Evolutionary conservation across 192 early-diverging fungal species (phyloP), one percentile per base, ranked within the genome.

Genomic region (Coemansia sp.): DNA sequence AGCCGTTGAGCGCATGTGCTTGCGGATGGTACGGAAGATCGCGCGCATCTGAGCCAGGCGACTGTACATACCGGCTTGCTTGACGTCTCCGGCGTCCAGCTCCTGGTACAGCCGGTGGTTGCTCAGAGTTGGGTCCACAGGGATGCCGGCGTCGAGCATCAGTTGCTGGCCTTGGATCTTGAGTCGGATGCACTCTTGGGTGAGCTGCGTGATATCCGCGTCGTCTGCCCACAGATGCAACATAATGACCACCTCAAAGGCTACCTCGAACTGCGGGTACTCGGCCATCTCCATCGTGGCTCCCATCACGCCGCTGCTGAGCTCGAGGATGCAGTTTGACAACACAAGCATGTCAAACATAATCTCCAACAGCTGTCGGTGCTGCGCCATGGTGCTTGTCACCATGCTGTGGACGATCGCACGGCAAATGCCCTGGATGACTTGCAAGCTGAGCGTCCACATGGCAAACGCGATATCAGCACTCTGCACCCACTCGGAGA

Each of bases 71-170:
- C 77, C 78, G 1, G 78, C 82, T 50, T 80, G 77, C 72, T 95
- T 94, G 2, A 95, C 92, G 59, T 94, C 94, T 29, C 93, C 79
- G 25, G 91, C 85, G 27, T 95, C 80, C 8, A 98, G 86, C 84
- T 94, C 90, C 8, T 90, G 94, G 68, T 94, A 91, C 38, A 95
- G 84, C 2, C 95, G 93, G 93, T 94, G 94, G 68, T 93, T 91
- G 48, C 92, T 85, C 42, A 89, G 75, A 55, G 89, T 85, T n/a
- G 89, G 76, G 48, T 90, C 88, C 12, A 87, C 73, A 9, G 74
- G 69, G 55, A 86, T 87, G 15, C 86, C 89, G 21, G 92, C 92
- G 21, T 91, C 89, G 37, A 93, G 51, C 69, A 83, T 78, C 27
- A 78, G 70, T 62, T 78, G 78, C 64, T 76, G 69, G 12, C 73